Conservation (phyloP, 257 asterid genomes). For the Solanum arcanum region DNA sequence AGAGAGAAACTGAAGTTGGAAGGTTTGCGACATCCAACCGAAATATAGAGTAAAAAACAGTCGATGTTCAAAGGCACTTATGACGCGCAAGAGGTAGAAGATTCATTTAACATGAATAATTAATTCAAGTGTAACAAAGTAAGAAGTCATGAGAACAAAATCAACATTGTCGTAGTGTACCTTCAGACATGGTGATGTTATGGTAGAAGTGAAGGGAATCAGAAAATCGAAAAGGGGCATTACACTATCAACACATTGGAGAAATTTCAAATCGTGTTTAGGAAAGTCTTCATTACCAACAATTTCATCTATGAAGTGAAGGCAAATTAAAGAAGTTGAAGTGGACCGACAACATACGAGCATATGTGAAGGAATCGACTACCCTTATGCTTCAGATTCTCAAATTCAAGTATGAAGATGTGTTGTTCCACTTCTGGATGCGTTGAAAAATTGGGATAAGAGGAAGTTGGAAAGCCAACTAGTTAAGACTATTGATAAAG, state of each 20-base stretch:
- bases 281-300: background rate
- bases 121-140: background rate
- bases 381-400: background rate
- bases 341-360: rapidly evolving
- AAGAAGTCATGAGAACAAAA: too few relatives aligned
- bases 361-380: background rate
- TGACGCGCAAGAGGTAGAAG: background rate
- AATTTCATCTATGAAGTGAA: background rate
- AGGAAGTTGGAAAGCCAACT: rapidly evolving
- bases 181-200: background rate
- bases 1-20: background rate
- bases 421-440: background rate
- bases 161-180: background rate
- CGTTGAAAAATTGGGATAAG: background rate
- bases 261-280: background rate
- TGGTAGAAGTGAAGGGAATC: too few relatives aligned
- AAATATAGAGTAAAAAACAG: too few relatives aligned
- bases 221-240: background rate
- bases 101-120: background rate
- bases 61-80: background rate
- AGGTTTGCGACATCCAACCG: background rate
- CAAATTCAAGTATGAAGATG: background rate
- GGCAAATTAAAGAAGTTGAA: too few relatives aligned
- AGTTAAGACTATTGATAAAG: background rate
- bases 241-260: background rate